These are phyloP conservation scores for Camellia sinensis DNA, from an alignment of 148 eudicot species.

Conservation along the genomic window DNA sequence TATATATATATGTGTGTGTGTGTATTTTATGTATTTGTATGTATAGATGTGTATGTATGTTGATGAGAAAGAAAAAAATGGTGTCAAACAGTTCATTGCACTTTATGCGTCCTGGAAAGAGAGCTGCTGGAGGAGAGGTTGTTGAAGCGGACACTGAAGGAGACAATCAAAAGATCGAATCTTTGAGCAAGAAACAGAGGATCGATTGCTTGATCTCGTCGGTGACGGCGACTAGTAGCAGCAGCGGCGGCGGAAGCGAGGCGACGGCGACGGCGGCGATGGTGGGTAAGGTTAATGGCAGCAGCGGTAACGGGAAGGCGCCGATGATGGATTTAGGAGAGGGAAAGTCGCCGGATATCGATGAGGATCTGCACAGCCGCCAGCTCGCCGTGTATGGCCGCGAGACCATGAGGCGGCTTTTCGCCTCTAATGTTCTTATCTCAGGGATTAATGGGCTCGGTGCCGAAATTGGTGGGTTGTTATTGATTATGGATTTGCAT, in stretches of 20 bases:
- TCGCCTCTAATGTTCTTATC: constrained; percentile 62
- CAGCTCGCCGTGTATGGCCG: constrained; percentile 86
- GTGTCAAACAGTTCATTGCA: constrained; percentile 39
- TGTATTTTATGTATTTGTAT: background rate
- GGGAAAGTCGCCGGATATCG: constrained; percentile 48
- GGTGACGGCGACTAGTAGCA: constrained; percentile 21
- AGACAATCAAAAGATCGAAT: constrained; percentile 18
- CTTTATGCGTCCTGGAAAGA: constrained; percentile 84
- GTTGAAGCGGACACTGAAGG: constrained; percentile 29
- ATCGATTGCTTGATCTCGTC: constrained; percentile 29
- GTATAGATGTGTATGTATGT: background rate
- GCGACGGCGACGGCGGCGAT: constrained; percentile 6
- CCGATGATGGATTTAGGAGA: constrained; percentile 24
- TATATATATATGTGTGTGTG: background rate
- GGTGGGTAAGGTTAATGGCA: constrained; percentile 27
- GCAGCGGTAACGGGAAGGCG: constrained; percentile 28
- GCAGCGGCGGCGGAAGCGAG: background rate
- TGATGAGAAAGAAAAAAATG: constrained; percentile 1
- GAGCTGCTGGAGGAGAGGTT: constrained; percentile 52
- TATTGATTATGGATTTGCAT: background rate
- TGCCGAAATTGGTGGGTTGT: constrained; percentile 62
- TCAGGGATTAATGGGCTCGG: constrained; percentile 89
- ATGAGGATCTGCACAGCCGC: constrained; percentile 85
- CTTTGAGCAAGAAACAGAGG: constrained; percentile 41
- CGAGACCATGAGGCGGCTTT: constrained; percentile 82